Evolutionary conservation across 2,329 filamentous ascomycete species (phyloP), one percentile per base, ranked within the genome.

Genomic region (Calonectria ilicicola): DNA sequence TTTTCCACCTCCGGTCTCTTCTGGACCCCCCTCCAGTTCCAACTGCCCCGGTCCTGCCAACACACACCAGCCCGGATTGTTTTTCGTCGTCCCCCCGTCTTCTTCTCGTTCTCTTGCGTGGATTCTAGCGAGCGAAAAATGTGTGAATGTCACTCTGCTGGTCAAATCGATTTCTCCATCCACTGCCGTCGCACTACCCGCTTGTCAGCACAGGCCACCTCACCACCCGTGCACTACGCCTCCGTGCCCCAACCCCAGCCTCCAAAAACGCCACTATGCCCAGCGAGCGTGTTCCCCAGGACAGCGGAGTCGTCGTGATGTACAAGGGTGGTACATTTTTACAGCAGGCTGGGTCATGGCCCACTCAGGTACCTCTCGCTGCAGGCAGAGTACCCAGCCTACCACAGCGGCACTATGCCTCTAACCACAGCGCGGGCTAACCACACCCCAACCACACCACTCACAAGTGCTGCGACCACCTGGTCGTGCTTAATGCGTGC

Each of bases 381-480:
- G 42, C 35, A 56, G 35, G 67, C 51, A 56, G 56, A 51, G 65
- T 72, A 74, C 69, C 26, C 53, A n/a, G 32, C 32, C 32, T 12
- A 32, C 56, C 58, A 56, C 26, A 46, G 32, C 58, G 51, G 65
- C 69, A 70, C 63, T 65, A 64, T 65, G 51, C 63, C 46, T 72
- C 64, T 69, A 76, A 74, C 70, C 76, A 75, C 66, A 71, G 74
- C 76, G 76, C 75, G 49, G 63, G 62, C 62, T 67, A 72, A 67
- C 60, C 53, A 68, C 60, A 72, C 63, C 56, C 67, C 67, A 72
- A 74, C 70, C 75, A 78, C 76, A 78, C 76, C 75, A 78, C 76
- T 75, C 70, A 64, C 44, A 63, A 71, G 69, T 74, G 75, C 76
- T 78, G 76, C 76, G 72, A 78, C 75, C 76, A 67, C 72, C 73